These are phyloP conservation scores for Aspergillus ibericus DNA, from an alignment of 2,329 filamentous ascomycete species.

Conservation along the genomic window DNA sequence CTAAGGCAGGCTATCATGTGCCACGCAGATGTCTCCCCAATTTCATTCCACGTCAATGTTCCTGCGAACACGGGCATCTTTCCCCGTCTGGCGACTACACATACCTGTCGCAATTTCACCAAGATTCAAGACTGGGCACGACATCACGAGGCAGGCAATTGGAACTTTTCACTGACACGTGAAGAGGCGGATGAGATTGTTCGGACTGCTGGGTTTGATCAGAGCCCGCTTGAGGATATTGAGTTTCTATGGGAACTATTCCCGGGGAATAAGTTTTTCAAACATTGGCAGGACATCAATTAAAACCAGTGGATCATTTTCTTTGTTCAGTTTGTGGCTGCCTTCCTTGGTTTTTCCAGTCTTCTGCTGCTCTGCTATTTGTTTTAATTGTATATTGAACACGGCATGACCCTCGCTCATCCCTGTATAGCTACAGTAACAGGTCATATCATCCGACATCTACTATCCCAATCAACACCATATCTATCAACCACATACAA, in stretches of 20 bases:
- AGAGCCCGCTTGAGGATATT: not conserved
- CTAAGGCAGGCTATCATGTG: not conserved
- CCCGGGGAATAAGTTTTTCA: not conserved
- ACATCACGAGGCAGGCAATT: not conserved
- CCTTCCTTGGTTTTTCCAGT: no score
- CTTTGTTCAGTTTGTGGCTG: no score
- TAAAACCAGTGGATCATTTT: no score
- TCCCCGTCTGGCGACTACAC: not conserved
- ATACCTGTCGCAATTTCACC: conserved; percentile 1
- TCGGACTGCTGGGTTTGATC: not conserved
- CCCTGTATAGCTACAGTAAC: no score
- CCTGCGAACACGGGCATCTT: not conserved
- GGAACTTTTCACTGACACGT: not conserved
- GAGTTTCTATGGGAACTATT: not conserved
- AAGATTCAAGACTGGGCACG: conserved; percentile 1
- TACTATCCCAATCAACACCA: no score
- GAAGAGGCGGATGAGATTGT: not conserved
- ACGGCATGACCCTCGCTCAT: no score
- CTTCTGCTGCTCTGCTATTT: no score
- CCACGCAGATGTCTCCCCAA: not conserved
- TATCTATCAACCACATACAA: no score
- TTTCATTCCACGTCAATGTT: not conserved
- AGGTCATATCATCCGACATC: no score
- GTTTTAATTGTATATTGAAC: no score
- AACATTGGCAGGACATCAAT: not conserved